Evolutionary conservation across 768 basidiomycete species (phyloP), one percentile per base, ranked within the genome.

Genomic region (Tulasnella sp.): DNA sequence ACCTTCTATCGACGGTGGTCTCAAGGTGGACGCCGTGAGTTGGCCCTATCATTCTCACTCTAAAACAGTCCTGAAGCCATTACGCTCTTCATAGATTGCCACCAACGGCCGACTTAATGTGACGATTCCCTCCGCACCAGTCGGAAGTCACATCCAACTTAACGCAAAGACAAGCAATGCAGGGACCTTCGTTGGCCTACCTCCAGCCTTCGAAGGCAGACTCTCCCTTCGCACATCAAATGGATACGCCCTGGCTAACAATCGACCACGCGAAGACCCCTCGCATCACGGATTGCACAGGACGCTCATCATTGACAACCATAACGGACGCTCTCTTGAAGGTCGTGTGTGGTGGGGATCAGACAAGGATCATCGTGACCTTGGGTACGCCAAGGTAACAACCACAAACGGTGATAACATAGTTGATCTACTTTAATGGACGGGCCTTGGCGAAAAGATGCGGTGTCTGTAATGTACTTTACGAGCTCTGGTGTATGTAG

Each of bases 31-130:
- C 19, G 37, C 68, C 3, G 74, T 76, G 22, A 42, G 74, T 67
- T 37, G 5, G 19, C 1, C 19, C n/a, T 4, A 38, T 45, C 3
- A n/a, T 31, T 3, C n/a, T 17, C 9, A 6, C 19, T 68, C 1
- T 31, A 9, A 1, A 34, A n/a, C 29, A 25, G 4, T 38, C 19
- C 34, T 72, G 49, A 31, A 8, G 1, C 0, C 29, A 19, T 1
- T 6, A 2, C 67, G 19, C 42, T 31, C 40, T 39, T 52, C 25
- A 38, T 39, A 76, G 74, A 76, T 39, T 22, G 38, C 64, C 52
- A 25, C 58, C n/a, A 76, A 76, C 67, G 75, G 75, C n/a, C n/a
- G 64, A 3, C 67, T 76, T 34, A 68, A 76, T n/a, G 11, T 68
- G 11, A 52, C 64, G 19, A 52, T 76, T 29, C 67, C 39, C 9